phyloP scores from a whole-genome alignment of 106 monocot genomes.

The Cymbidium sinense region DNA sequence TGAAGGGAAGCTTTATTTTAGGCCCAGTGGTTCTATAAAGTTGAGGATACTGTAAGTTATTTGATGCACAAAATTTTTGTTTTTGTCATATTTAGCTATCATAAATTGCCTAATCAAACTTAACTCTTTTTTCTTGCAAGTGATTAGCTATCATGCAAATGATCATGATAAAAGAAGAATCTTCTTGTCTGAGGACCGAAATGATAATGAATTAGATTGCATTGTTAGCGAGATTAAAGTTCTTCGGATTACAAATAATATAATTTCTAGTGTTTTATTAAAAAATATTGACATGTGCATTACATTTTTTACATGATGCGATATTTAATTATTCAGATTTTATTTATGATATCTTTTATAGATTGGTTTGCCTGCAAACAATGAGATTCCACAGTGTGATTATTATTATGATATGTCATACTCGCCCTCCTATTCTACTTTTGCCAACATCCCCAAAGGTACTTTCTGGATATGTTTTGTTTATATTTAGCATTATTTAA shows the following conservation, averaged over 20 bases:
- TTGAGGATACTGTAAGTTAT: constrained; percentile 30
- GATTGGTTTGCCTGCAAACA: constrained; percentile 11
- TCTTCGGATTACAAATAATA: constrained; percentile 15
- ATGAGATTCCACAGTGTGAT: constrained; percentile 11
- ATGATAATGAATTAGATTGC: constrained; percentile 29
- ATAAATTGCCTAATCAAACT: neutral
- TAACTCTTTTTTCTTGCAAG: constrained; percentile 8
- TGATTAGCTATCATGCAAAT: constrained; percentile 17
- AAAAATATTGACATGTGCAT: neutral
- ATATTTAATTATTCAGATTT: neutral
- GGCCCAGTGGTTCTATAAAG: constrained; percentile 28
- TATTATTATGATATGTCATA: constrained; percentile 27
- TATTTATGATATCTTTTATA: neutral
- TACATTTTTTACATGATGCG: neutral
- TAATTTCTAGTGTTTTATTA: constrained; percentile 2
- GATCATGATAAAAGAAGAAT: constrained; percentile 26
- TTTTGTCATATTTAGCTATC: neutral
- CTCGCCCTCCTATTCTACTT: constrained; percentile 34
- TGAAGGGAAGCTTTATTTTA: constrained; percentile 22
- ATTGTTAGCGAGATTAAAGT: constrained; percentile 21
- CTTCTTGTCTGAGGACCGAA: constrained; percentile 25
- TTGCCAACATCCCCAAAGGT: constrained; percentile 26
- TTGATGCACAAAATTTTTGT: neutral
- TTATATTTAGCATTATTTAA: neutral
- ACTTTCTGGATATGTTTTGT: constrained; percentile 1